phyloP scores from a whole-genome alignment of 768 basidiomycete species.

The Gymnopilus dilepis region DNA sequence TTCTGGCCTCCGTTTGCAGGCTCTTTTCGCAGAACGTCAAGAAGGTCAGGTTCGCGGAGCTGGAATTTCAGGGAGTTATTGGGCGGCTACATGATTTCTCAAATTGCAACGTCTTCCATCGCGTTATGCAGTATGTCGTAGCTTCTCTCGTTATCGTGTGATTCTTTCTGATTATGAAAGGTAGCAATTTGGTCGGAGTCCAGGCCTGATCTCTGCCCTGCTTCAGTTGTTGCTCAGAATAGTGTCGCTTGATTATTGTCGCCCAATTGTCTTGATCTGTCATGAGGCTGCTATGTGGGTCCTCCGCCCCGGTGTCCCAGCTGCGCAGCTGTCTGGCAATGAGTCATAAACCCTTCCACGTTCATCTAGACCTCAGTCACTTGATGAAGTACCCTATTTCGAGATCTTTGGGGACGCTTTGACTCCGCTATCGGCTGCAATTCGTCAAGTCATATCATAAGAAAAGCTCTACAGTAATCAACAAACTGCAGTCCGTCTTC shows the following conservation, averaged over 20 bases:
- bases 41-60: neutral
- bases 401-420: neutral
- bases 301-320: neutral
- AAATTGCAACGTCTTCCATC: neutral
- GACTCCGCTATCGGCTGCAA: neutral
- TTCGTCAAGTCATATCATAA: no score
- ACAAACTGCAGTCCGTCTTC: neutral
- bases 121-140: neutral
- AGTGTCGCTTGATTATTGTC: neutral
- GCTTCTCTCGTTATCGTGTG: neutral
- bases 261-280: no score
- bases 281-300: neutral
- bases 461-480: neutral
- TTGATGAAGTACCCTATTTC: neutral
- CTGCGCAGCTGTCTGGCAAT: constrained; percentile 1
- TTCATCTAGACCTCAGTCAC: neutral
- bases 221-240: neutral
- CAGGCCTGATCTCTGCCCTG: neutral
- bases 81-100: neutral
- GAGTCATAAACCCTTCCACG: neutral
- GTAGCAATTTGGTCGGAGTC: no score
- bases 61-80: neutral
- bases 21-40: no score
- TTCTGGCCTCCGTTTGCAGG: no score
- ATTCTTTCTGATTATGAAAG: neutral